Evolutionary conservation across 2,329 filamentous ascomycete species (phyloP), one percentile per base, ranked within the genome.

Genomic region (Hysterium pulicare): DNA sequence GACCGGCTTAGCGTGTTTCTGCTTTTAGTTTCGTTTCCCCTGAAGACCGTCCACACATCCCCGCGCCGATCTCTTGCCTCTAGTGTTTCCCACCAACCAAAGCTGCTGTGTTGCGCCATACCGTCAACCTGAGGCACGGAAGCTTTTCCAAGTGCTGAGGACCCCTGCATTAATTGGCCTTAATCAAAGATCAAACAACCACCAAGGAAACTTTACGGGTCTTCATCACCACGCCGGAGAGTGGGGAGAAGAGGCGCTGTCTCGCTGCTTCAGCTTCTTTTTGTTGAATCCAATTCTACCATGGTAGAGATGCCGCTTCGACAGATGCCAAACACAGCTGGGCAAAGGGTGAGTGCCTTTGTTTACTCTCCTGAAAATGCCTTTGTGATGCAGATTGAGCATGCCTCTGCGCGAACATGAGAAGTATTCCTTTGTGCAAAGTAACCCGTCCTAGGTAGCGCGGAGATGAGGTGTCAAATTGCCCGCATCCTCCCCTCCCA

Each of bases 171-270:
- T 34, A 15, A 17, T 17, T 10, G 4, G 16, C 32, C 32, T 15
- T 34, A 34, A 34, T 34, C 32, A 34, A 34, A 34, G 11, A 34
- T 34, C 32, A 34, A 34, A 34, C 32, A 11, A 17, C 32, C 32
- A 19, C n/a, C 17, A 34, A 11, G 11, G 16, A n/a, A 19, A 4
- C 4, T 15, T 15, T 19, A n/a, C 32, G 32, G 21, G 32, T 17
- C n/a, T n/a, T n/a, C n/a, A n/a, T n/a, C n/a, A n/a, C n/a, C n/a
- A n/a, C n/a, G n/a, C n/a, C n/a, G n/a, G n/a, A n/a, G n/a, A 24
- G 35, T 11, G 35, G 20, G 34, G 20, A 7, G 35, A 20, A 38
- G 28, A 23, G 35, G 16, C 35, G 16, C 9, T 22, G 13, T 19
- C 34, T 20, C 16, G 34, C 20, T 37, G 17, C 13, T 5, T 26